Evolutionary conservation across 352 stramenopile genomes (phyloP), one percentile per base, ranked within the genome.

Genomic region (Phytophthora chlamydospora): DNA sequence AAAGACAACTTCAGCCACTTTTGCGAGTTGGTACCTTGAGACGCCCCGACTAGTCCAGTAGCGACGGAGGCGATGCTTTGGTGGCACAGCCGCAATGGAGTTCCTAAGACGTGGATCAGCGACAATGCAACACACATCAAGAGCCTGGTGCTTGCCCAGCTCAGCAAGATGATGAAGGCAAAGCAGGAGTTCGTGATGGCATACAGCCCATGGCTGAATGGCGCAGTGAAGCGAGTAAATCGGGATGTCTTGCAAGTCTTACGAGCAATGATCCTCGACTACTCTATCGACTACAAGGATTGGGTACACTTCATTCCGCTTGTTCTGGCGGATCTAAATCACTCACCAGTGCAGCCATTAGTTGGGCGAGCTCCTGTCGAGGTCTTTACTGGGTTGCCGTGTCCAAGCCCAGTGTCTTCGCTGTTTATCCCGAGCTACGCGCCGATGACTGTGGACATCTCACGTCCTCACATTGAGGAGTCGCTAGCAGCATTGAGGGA

Each of bases 1-100:
- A 49, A 64, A 7, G 45, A 56, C 42, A 61, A 61, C 13, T 61
- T 45, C 21, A 63, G 44, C 13, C 55, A 63, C 24, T 56, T 51
- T 34, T 61, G 53, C 9, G 38, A 63, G 12, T 19, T 50, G 27
- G 13, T 61, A n/a, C n/a, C 42, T 10, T 61, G 53, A 9, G 53
- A 61, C 19, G 32, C 21, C 0, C 40, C 52, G 5, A 60, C 52
- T 3, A 50, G 52, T 13, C 16, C 24, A 38, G 35, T 55, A 6
- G 44, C 31, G 16, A 29, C 14, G 10, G 55, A 49, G 8, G 27
- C 35, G 1, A 38, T 50, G 13, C 34, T 61, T 7, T 50, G 53
- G n/a, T 61, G 53, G 33, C 42, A 61, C 16, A 49, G 39, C 21
- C 36, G 38, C 13, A 48, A 38, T 33, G 49, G 49, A 33, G 38